Evolutionary conservation across 2,329 filamentous ascomycete genomes (phyloP).

Genomic region (Arthrobotrys sphaeroides): DNA sequence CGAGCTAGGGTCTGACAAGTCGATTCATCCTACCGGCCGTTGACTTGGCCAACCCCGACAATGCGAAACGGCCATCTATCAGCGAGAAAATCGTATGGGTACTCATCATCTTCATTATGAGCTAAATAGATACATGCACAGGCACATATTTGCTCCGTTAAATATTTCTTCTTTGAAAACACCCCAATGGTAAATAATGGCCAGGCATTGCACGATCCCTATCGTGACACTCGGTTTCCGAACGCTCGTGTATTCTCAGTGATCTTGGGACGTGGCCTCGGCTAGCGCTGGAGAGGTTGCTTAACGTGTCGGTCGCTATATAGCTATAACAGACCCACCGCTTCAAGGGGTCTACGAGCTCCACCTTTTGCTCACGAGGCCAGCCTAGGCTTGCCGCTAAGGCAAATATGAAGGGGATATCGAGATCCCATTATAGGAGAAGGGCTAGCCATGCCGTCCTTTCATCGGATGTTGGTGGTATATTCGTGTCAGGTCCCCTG

Average conservation of each 20-base stretch:
- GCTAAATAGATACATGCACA: too few relatives aligned
- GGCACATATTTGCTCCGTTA: too few relatives aligned
- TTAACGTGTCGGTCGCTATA: slow-evolving; percentile 19
- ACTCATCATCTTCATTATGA: too few relatives aligned
- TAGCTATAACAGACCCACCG: slow-evolving; percentile 37
- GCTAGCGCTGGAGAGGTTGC: slow-evolving; percentile 15
- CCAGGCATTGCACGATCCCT: too few relatives aligned
- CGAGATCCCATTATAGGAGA: slow-evolving; percentile 34
- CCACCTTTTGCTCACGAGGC: slow-evolving; percentile 50
- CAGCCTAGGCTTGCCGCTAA: slow-evolving; percentile 43
- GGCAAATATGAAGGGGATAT: slow-evolving; percentile 35
- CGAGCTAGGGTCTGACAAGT: too few relatives aligned
- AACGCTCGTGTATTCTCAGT: not conserved
- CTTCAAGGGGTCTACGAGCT: slow-evolving; percentile 48
- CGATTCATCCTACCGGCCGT: too few relatives aligned
- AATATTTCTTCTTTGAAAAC: too few relatives aligned
- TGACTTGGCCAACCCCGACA: too few relatives aligned
- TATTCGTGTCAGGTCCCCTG: not conserved
- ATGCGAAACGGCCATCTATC: too few relatives aligned
- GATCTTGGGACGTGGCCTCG: slow-evolving; percentile 18
- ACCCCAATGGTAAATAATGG: too few relatives aligned
- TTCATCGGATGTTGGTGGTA: slow-evolving; percentile 23
- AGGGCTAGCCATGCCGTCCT: slow-evolving; percentile 20
- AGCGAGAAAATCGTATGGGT: too few relatives aligned
- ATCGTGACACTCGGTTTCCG: too few relatives aligned